phyloP scores from a whole-genome alignment of 345 rosid genomes.

The Brassica rapa region DNA sequence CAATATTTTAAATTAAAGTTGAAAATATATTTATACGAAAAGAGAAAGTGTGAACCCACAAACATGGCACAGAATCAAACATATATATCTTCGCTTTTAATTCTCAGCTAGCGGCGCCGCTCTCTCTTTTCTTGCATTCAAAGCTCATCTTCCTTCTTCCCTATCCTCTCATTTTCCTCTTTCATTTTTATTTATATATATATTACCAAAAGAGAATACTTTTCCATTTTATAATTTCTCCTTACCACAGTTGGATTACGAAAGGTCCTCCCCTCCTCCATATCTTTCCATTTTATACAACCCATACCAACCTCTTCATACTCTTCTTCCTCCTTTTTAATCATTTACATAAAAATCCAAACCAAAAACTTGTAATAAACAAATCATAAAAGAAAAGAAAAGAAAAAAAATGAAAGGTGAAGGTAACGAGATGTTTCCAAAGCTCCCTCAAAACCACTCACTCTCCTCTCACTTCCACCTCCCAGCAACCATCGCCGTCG shows the following conservation, averaged over 20 bases:
- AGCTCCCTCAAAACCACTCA: constrained; percentile 55
- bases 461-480: constrained; percentile 55
- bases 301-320: constrained; percentile 8
- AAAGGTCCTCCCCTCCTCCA: constrained; percentile 6
- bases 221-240: constrained; percentile 10
- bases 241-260: constrained; percentile 11
- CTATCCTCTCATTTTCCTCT: constrained; percentile 11
- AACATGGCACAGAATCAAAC: constrained; percentile 14
- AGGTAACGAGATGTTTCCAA: constrained; percentile 55
- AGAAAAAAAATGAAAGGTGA: constrained; percentile 62
- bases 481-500: constrained; percentile 45
- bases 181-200: not conserved
- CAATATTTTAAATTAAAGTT: not conserved
- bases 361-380: constrained; percentile 9
- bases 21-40: not conserved
- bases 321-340: not conserved
- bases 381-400: not conserved
- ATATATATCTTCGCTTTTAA: constrained; percentile 13
- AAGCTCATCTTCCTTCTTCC: constrained; percentile 47
- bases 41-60: not conserved
- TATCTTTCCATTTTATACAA: constrained; percentile 5
- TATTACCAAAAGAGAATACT: constrained; percentile 7
- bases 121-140: constrained; percentile 53
- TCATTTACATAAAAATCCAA: constrained; percentile 22
- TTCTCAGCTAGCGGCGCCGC: constrained; percentile 58